Evolutionary conservation across 1,139 yeast genomes (phyloP).

Genomic region (Taphrina pruni): DNA sequence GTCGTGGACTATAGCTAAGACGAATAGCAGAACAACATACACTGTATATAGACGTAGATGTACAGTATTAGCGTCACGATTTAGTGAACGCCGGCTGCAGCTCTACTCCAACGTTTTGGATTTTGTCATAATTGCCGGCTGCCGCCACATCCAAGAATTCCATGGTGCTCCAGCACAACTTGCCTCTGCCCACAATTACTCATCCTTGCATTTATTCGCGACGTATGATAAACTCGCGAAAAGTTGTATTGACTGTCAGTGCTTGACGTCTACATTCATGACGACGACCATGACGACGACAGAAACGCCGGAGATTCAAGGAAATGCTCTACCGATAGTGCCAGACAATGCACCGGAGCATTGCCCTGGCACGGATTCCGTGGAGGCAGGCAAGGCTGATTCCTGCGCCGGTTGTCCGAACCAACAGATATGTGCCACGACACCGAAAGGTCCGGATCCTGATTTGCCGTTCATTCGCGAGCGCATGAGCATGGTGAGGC

Average conservation of each 20-base stretch:
- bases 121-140: conserved; percentile 5
- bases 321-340: conserved; percentile 34
- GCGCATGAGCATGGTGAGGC: conserved; percentile 71
- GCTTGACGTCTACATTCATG: neutral
- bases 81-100: too few relatives aligned
- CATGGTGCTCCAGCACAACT: neutral
- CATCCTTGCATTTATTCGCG: neutral
- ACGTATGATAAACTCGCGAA: neutral
- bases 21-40: neutral
- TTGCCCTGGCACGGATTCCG: conserved; percentile 98
- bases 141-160: conserved; percentile 4
- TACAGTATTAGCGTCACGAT: too few relatives aligned
- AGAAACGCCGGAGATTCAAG: conserved; percentile 16
- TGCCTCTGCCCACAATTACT: conserved; percentile 2
- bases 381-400: conserved; percentile 87
- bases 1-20: neutral
- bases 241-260: neutral
- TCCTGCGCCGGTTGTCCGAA: conserved; percentile 97
- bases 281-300: conserved; percentile 14
- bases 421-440: conserved; percentile 81
- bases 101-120: neutral
- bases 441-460: conserved; percentile 95
- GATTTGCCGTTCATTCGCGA: conserved; percentile 80
- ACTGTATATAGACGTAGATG: too few relatives aligned
- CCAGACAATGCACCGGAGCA: conserved; percentile 60